phyloP scores from a whole-genome alignment of 768 basidiomycete species.

The Collybia nuda region DNA sequence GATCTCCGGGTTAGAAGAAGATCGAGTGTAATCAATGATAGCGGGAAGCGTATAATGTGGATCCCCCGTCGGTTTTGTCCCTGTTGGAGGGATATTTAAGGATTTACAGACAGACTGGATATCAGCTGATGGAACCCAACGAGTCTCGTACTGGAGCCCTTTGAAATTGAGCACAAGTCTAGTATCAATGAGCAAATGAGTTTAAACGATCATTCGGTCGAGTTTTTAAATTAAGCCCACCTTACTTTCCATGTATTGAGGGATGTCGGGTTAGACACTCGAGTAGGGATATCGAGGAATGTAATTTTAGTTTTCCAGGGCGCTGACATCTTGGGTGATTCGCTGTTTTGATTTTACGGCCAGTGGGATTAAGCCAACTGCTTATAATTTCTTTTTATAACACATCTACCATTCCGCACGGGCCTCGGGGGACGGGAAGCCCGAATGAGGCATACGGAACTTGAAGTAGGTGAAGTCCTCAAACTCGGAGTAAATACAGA shows the following conservation, averaged over 20 bases:
- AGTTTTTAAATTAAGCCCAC: constrained; percentile 5
- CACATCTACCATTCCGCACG: no score
- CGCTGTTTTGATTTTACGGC: background rate
- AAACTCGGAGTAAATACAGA: no score
- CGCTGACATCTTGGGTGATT: background rate
- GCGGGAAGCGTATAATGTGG: constrained; percentile 33
- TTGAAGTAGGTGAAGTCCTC: no score
- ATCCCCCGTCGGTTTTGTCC: constrained; percentile 19
- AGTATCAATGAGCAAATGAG: background rate
- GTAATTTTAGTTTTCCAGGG: constrained; percentile 9
- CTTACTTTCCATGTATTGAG: constrained; percentile 27
- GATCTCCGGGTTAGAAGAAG: constrained; percentile 15
- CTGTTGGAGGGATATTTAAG: constrained; percentile 24
- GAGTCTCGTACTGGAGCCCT: constrained; percentile 22
- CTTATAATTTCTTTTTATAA: no score
- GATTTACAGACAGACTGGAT: constrained; percentile 22
- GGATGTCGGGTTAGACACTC: constrained; percentile 9
- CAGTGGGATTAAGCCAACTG: no score
- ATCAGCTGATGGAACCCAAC: constrained; percentile 22
- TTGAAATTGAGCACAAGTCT: constrained; percentile 25
- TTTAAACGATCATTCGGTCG: background rate
- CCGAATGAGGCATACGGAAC: no score
- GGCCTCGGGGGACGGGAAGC: no score
- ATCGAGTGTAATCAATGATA: constrained; percentile 21
- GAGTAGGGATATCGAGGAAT: constrained; percentile 18